Percentiles rank a stretch among this genome's conserved stretches.
Conservation (phyloP, 345 rosid genomes). For the Passiflora organensis region DNA sequence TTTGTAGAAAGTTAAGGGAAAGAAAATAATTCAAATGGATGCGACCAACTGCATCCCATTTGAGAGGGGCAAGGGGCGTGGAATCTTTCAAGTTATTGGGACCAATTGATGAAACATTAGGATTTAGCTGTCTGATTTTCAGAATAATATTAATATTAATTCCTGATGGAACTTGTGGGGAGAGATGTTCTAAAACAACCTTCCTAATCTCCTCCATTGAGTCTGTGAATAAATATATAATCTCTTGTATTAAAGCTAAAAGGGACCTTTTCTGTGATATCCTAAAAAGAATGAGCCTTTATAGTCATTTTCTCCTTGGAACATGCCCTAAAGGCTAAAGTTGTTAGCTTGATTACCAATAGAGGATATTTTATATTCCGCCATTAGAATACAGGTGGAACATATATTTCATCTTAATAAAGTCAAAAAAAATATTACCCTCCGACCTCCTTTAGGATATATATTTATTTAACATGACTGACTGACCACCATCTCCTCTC, state of each 20-base stretch:
- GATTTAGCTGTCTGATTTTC: slow-evolving; percentile 22
- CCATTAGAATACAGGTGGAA: slow-evolving; percentile 21
- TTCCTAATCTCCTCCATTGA: background rate
- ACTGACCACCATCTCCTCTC: slow-evolving; percentile 42
- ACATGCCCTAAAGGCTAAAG: slow-evolving; percentile 60
- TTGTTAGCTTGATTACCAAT: slow-evolving; percentile 41
- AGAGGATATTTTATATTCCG: background rate
- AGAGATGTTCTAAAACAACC: slow-evolving; percentile 7
- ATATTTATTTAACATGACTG: slow-evolving; percentile 28
- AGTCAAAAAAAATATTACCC: slow-evolving; percentile 41
- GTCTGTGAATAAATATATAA: background rate
- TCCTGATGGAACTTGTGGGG: too few relatives aligned
- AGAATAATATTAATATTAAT: background rate
- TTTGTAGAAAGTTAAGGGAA: too few relatives aligned
- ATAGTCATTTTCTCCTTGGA: slow-evolving; percentile 43
- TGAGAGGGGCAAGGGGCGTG: slow-evolving; percentile 16
- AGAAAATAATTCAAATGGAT: background rate
- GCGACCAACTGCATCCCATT: background rate
- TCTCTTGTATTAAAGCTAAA: slow-evolving; percentile 40
- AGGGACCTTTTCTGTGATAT: slow-evolving; percentile 64
- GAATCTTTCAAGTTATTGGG: slow-evolving; percentile 17
- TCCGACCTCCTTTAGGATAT: slow-evolving; percentile 27
- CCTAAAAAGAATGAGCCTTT: slow-evolving; percentile 42
- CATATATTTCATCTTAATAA: slow-evolving; percentile 41
- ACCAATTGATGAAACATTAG: slow-evolving; percentile 11